phyloP scores from a whole-genome alignment of 441 rosid genomes.

The Croton laevigatus region DNA sequence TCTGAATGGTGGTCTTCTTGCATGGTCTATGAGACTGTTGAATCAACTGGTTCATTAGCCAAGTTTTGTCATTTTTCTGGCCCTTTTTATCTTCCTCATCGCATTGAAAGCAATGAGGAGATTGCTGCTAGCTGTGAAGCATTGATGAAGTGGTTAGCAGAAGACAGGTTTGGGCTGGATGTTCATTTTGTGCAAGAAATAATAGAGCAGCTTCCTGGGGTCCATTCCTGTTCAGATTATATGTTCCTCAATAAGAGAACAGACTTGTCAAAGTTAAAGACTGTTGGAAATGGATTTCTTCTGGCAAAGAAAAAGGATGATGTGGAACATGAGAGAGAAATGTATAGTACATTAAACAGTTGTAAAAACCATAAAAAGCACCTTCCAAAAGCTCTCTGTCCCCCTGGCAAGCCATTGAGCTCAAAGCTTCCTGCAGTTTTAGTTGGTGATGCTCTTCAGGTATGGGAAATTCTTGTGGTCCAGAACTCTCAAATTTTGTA shows the following conservation, averaged over 20 bases:
- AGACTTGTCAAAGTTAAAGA: constrained; percentile 26
- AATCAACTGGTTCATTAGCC: constrained; percentile 30
- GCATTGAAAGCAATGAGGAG: constrained; percentile 32
- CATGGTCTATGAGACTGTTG: constrained; percentile 21
- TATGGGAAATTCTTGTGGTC: constrained; percentile 25
- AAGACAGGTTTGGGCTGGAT: constrained; percentile 60
- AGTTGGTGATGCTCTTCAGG: constrained; percentile 54
- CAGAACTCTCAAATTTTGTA: constrained; percentile 4
- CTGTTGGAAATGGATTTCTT: constrained; percentile 41
- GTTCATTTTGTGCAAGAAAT: constrained; percentile 53
- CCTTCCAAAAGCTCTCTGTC: constrained; percentile 17
- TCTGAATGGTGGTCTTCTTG: constrained; percentile 31
- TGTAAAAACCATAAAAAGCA: constrained; percentile 24
- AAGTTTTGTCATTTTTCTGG: constrained; percentile 40
- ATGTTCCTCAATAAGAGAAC: constrained; percentile 33
- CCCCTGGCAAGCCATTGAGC: constrained; percentile 41
- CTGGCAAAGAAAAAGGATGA: constrained; percentile 34
- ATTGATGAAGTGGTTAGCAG: constrained; percentile 43
- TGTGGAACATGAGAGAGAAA: constrained; percentile 23
- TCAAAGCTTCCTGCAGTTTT: constrained; percentile 39
- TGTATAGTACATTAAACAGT: constrained; percentile 13
- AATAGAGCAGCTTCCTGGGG: constrained; percentile 49
- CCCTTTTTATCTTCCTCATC: constrained; percentile 22
- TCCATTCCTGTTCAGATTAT: constrained; percentile 39
- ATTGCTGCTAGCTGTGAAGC: constrained; percentile 28